phyloP scores from a whole-genome alignment of 495 filamentous ascomycete species.

The Annulohypoxylon stygium region DNA sequence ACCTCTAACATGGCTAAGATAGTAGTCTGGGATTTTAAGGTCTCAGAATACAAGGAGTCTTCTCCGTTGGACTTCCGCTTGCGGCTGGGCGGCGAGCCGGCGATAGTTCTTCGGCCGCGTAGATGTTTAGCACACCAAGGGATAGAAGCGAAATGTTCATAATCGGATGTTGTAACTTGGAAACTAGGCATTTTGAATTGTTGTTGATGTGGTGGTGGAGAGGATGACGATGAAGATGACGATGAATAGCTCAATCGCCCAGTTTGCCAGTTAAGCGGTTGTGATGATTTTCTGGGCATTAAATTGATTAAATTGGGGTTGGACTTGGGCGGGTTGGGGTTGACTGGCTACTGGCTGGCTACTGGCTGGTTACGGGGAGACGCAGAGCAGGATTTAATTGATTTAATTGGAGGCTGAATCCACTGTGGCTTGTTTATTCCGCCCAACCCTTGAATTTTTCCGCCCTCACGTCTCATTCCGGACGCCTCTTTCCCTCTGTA shows the following conservation, averaged over 20 bases:
- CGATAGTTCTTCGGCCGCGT: constrained; percentile 53
- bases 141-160: constrained; percentile 64
- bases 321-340: background rate
- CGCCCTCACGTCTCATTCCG: background rate
- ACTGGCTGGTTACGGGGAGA: background rate
- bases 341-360: background rate
- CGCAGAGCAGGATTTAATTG: background rate
- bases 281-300: constrained; percentile 10
- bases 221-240: background rate
- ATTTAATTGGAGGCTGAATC: constrained; percentile 5
- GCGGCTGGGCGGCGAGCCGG: constrained; percentile 58
- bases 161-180: constrained; percentile 46
- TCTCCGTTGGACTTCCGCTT: constrained; percentile 58
- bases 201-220: background rate
- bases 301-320: background rate
- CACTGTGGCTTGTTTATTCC: constrained; percentile 2
- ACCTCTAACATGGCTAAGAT: constrained; percentile 64
- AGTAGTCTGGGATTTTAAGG: constrained; percentile 65
- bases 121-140: constrained; percentile 71
- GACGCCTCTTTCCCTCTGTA: background rate
- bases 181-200: constrained; percentile 19
- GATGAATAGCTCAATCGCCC: no score
- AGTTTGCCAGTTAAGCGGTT: background rate
- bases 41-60: constrained; percentile 69
- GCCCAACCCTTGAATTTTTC: constrained; percentile 3